Percentiles rank a stretch among this genome's conserved stretches.
Conservation (phyloP, 2,329 filamentous ascomycete species). For the Sclerotiophoma versabilis region DNA sequence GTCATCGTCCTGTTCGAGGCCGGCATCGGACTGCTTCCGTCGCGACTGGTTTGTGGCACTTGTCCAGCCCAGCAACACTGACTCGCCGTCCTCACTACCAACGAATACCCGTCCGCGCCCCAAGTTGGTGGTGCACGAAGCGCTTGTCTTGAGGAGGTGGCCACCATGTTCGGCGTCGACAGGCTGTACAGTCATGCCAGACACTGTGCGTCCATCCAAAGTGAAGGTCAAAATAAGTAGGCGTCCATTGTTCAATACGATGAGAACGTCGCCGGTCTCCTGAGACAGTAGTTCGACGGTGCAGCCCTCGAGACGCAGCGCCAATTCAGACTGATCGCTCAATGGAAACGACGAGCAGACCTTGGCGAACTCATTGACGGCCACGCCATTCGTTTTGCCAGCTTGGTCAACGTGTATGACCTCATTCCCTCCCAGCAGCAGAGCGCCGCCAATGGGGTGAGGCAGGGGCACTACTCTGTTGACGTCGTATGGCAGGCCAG, state of each 20-base stretch:
- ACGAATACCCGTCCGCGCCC: constrained; percentile 77
- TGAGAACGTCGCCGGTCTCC: constrained; percentile 82
- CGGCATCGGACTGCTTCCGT: constrained; percentile 69
- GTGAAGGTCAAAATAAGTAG: constrained; percentile 81
- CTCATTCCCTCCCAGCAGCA: constrained; percentile 88
- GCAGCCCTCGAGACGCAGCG: constrained; percentile 81
- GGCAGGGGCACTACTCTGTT: constrained; percentile 83
- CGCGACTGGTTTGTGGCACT: constrained; percentile 62
- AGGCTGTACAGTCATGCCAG: constrained; percentile 76
- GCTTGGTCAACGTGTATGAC: constrained; percentile 95
- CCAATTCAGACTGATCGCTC: constrained; percentile 82
- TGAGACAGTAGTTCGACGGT: constrained; percentile 77
- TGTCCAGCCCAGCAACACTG: constrained; percentile 80
- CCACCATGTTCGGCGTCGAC: constrained; percentile 71
- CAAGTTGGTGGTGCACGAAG: constrained; percentile 74
- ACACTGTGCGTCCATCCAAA: constrained; percentile 89
- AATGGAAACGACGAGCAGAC: constrained; percentile 83
- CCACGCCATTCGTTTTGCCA: constrained; percentile 90
- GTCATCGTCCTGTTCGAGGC: constrained; percentile 60
- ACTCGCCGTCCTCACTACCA: constrained; percentile 84
- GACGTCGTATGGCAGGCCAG: constrained; percentile 84
- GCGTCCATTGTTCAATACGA: constrained; percentile 78
- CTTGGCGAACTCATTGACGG: constrained; percentile 88
- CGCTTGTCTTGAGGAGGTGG: constrained; percentile 64
- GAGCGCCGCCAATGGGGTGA: constrained; percentile 83